A percentile compares a stretch with the other conserved stretches of the same genome.
These are phyloP conservation scores for Tetraselmis chui DNA, from an alignment of 139 green algal genomes.

Conservation along the genomic window DNA sequence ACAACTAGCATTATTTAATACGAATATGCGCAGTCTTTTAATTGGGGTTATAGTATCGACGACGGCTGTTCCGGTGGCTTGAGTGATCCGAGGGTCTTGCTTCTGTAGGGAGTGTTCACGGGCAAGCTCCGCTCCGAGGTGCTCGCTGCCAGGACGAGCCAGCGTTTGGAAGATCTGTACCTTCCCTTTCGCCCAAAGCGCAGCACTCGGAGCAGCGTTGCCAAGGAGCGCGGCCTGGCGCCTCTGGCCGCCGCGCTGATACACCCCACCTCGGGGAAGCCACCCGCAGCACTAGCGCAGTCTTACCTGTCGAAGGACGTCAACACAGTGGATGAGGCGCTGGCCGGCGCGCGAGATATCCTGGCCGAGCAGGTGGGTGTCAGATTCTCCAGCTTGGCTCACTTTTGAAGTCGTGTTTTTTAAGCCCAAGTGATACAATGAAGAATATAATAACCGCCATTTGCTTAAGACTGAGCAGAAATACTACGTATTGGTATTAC, in stretches of 20 bases:
- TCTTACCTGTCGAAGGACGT: not conserved
- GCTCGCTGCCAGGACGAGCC: not conserved
- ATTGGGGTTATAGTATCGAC: no score
- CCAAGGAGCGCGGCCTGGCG: not conserved
- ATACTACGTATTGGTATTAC: no score
- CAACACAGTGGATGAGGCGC: not conserved
- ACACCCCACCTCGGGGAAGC: not conserved
- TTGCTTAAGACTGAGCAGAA: no score
- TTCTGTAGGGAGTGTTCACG: not conserved
- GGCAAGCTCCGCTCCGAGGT: not conserved
- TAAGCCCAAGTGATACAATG: no score
- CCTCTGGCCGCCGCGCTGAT: not conserved
- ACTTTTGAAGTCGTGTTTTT: no score
- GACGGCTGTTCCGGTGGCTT: no score
- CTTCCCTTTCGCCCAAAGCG: not conserved
- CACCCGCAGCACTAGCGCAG: not conserved
- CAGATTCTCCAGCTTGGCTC: not conserved
- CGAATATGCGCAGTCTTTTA: no score
- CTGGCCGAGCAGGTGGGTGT: slow-evolving; percentile 2
- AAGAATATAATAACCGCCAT: no score
- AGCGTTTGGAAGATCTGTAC: slow-evolving; percentile 2
- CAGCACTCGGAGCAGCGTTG: not conserved
- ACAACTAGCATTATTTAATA: no score
- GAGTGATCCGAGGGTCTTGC: no score
- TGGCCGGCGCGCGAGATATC: slow-evolving; percentile 9